phyloP scores from a whole-genome alignment of 176 grass and related monocot species.

The Otatea glauca region DNA sequence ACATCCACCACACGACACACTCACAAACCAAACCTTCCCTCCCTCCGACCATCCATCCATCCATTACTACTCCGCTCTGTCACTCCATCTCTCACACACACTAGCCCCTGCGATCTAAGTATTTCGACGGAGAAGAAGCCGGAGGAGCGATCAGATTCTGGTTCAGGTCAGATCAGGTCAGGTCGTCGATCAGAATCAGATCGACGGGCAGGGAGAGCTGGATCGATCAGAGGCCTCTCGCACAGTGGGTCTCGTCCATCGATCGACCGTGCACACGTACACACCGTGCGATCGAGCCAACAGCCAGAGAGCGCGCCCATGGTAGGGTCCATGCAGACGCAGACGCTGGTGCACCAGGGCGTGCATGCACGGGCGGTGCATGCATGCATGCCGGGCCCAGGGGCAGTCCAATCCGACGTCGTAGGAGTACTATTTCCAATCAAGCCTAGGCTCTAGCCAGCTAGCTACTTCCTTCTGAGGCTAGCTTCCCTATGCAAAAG shows the following conservation, averaged over 20 bases:
- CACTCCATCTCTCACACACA: not conserved
- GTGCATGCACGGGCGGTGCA: not conserved
- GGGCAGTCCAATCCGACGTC: constrained; percentile 14
- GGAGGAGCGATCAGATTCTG: not conserved
- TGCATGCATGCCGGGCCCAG: not conserved
- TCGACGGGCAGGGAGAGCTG: not conserved
- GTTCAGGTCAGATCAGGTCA: not conserved
- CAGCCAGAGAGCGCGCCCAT: not conserved
- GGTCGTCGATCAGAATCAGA: not conserved
- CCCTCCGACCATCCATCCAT: too few relatives aligned
- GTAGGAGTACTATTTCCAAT: constrained; percentile 24
- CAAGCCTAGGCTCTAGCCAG: not conserved
- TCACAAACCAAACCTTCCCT: too few relatives aligned
- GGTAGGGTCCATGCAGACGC: not conserved
- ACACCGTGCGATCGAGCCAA: not conserved
- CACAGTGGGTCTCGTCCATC: not conserved
- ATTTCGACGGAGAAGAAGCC: too few relatives aligned
- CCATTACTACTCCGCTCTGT: not conserved
- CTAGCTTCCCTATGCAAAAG: not conserved
- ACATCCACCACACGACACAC: too few relatives aligned
- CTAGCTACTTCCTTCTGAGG: not conserved
- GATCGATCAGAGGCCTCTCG: not conserved
- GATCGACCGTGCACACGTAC: not conserved
- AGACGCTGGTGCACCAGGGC: not conserved
- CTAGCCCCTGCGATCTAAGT: not conserved